phyloP scores from a whole-genome alignment of 179 eudicot species.

The Patellifolia procumbens region DNA sequence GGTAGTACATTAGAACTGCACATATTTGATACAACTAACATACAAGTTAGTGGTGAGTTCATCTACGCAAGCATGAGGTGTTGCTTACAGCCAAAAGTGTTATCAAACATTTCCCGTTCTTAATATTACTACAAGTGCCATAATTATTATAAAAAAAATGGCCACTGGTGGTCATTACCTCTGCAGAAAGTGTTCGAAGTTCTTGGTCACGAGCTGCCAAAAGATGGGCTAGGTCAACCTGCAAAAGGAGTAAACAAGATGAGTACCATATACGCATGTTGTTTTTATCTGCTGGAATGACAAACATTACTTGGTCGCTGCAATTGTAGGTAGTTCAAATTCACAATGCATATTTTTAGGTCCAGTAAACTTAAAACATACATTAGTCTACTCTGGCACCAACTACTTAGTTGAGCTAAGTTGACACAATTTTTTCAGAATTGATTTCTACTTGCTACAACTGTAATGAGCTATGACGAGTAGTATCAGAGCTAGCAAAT shows the following conservation, averaged over 20 bases:
- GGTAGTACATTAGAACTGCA: neutral
- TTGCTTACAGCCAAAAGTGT: neutral
- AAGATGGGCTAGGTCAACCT: slow-evolving; percentile 98
- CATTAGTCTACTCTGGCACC: no score
- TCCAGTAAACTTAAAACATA: neutral
- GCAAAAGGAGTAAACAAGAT: slow-evolving; percentile 29
- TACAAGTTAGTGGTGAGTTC: neutral
- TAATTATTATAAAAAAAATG: neutral
- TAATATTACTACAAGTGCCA: neutral
- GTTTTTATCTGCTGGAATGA: neutral
- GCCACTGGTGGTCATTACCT: slow-evolving; percentile 48
- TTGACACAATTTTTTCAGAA: no score
- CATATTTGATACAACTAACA: neutral
- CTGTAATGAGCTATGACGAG: no score
- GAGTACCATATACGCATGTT: neutral
- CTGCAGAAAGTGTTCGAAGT: slow-evolving; percentile 94
- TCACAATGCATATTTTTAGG: neutral
- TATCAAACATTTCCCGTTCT: neutral
- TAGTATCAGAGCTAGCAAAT: no score
- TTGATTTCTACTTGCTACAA: no score
- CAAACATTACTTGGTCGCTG: neutral
- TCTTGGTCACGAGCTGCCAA: slow-evolving; percentile 99
- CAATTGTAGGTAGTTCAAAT: neutral
- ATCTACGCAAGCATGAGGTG: neutral
- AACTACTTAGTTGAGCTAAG: no score